Base-by-base conservation (phyloP, 2,329 filamentous ascomycete species). In the Triangularia verruculosa region DNA sequence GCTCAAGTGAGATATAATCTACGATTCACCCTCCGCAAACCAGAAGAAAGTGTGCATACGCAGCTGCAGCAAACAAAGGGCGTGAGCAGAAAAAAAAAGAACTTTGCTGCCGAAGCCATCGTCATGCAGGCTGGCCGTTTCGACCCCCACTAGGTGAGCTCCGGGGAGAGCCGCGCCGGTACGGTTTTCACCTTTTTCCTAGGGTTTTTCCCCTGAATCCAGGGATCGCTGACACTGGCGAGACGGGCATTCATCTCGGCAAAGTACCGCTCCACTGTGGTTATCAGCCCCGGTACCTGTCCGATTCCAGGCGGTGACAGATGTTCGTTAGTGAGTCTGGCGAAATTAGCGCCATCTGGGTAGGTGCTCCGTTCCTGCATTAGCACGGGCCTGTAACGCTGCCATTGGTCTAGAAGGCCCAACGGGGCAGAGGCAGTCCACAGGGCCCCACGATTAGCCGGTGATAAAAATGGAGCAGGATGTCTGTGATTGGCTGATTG, bases 311-410 rank as follows among this genome's bases (percentile, higher is more conserved):
- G 61, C 54, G 61, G 55, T 59, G 43, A 58, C 27, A 53, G 53
- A 51, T 17, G 52, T 28, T 25, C 12, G 32, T 47, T 32, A 24
- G 39, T 57, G 51, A 53, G 20, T 58, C 63, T 67, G 56, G 64
- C 66, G 68, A 70, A 55, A 70, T 71, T 68, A 66, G 67, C 67
- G 65, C 68, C 66, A 69, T 70, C 66, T 64, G 62, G 43, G 52
- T 22, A 51, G 28, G 39, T 34, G 25, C 30, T 61, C 60, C 55
- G 64, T 68, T 65, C 68, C 68, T 71, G 69, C 69, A 68, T 68
- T 61, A 59, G 59, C 56, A 53, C 57, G 56, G 51, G 25, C 59
- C 47, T 61, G 27, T 17, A 20, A 52, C 20, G 32, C 54, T 9
- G 6, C 32, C 53, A 58, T 43, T 43, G 56, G 32, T 27, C 39